These are phyloP conservation scores for Puccinia horiana DNA, from an alignment of 1,284 basidiomycete species.

Conservation along the genomic window DNA sequence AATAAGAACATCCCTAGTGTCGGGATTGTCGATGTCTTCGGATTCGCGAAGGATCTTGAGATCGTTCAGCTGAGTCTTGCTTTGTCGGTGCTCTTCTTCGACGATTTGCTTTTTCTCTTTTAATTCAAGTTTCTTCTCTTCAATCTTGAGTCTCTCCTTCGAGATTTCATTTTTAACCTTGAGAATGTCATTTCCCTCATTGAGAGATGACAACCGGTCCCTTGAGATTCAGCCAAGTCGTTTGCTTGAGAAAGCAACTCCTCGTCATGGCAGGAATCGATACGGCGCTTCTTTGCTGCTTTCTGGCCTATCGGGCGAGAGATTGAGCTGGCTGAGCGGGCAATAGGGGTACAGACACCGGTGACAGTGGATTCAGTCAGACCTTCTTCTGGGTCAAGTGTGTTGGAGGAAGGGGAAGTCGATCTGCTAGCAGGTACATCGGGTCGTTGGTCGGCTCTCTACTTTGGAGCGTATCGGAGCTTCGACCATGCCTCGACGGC, in stretches of 20 bases:
- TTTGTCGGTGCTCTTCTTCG: not conserved
- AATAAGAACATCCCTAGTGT: not conserved
- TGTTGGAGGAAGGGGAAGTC: too few relatives aligned
- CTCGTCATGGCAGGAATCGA: not conserved
- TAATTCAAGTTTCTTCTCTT: not conserved
- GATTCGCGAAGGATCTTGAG: not conserved
- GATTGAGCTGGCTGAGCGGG: not conserved
- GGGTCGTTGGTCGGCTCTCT: not conserved
- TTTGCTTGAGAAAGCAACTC: not conserved
- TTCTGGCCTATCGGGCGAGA: not conserved
- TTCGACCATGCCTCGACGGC: not conserved
- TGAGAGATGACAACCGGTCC: not conserved
- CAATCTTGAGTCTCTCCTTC: not conserved
- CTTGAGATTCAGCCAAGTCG: slow-evolving; percentile 1
- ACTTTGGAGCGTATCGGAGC: slow-evolving; percentile 7
- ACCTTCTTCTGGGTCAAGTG: not conserved
- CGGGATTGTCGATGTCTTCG: not conserved
- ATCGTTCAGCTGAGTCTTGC: slow-evolving; percentile 2
- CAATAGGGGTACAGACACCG: not conserved
- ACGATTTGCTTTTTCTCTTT: not conserved
- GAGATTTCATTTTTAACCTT: not conserved
- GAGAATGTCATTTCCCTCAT: not conserved
- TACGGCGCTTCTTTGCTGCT: slow-evolving; percentile 16
- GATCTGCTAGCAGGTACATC: not conserved
- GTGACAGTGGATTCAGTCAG: too few relatives aligned